Evolutionary conservation across 2,329 filamentous ascomycete genomes (phyloP).

Genomic region (Colletotrichum tamarilloi): DNA sequence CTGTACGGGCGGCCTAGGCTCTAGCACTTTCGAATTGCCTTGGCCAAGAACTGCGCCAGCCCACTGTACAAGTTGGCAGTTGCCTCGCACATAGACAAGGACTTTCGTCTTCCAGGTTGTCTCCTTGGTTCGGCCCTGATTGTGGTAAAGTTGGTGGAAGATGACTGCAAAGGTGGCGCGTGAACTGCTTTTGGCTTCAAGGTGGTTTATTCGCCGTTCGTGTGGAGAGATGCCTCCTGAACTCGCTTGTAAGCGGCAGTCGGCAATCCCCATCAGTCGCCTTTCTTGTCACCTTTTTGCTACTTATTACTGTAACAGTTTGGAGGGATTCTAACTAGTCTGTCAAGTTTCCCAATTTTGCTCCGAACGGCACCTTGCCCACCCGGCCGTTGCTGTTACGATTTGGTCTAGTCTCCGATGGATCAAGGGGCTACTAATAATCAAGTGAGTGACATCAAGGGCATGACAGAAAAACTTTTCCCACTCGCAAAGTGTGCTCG

Average conservation of each 20-base stretch:
- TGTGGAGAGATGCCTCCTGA: conserved; percentile 13
- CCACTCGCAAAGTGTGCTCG: too few species aligned
- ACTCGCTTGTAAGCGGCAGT: conserved; percentile 15
- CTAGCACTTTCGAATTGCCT: neutral
- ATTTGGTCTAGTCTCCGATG: conserved; percentile 1
- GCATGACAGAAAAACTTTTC: neutral
- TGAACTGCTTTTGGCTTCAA: neutral
- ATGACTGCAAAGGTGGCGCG: conserved; percentile 8
- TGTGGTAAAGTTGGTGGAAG: neutral
- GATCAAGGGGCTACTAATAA: conserved; percentile 1
- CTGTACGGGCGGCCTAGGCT: too few species aligned
- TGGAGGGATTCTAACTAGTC: neutral
- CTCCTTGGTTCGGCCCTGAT: neutral
- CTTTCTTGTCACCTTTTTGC: neutral
- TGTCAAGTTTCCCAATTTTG: neutral
- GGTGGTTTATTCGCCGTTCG: neutral
- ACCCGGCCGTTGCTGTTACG: neutral
- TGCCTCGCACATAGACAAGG: neutral
- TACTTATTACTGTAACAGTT: neutral
- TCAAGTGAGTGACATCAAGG: neutral
- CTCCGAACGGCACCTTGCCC: neutral
- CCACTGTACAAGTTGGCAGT: neutral
- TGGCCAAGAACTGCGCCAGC: neutral
- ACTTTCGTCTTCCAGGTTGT: neutral
- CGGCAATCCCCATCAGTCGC: neutral